Conservation (phyloP, 164 flowering plant genomes). For the Macadamia tetraphylla region DNA sequence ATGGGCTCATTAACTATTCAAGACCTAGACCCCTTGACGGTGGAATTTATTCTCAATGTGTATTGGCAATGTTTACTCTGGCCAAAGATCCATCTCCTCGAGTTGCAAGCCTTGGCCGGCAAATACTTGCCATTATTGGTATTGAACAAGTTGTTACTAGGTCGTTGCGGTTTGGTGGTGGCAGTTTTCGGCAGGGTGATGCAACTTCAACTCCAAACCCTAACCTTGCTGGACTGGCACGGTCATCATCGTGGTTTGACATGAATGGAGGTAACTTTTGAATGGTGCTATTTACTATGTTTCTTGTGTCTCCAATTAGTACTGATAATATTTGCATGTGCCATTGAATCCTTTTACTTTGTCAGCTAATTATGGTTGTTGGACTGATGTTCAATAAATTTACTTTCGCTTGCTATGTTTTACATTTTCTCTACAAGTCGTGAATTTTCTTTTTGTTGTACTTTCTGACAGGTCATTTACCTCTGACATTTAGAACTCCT, state of each 20-base stretch:
- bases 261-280: constrained; percentile 65
- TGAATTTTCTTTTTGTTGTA: neutral
- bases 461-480: constrained; percentile 57
- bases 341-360: neutral
- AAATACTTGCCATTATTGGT: constrained; percentile 80
- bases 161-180: constrained; percentile 34
- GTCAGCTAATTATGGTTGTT: neutral
- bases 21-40: constrained; percentile 58
- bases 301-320: neutral
- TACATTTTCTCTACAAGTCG: neutral
- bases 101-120: constrained; percentile 71
- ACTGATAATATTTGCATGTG: neutral
- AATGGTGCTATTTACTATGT: neutral
- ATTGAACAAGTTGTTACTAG: constrained; percentile 80
- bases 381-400: neutral
- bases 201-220: constrained; percentile 30
- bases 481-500: constrained; percentile 91
- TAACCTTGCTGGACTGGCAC: constrained; percentile 65
- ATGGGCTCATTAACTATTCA: constrained; percentile 53
- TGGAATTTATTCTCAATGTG: constrained; percentile 71
- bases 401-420: neutral
- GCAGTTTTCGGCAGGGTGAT: constrained; percentile 45
- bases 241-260: constrained; percentile 96
- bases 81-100: constrained; percentile 97
- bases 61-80: constrained; percentile 69